A percentile compares a stretch with the other conserved stretches of the same genome.
phyloP scores from a whole-genome alignment of 1,284 basidiomycete species.

The Neonothopanus nambi region DNA sequence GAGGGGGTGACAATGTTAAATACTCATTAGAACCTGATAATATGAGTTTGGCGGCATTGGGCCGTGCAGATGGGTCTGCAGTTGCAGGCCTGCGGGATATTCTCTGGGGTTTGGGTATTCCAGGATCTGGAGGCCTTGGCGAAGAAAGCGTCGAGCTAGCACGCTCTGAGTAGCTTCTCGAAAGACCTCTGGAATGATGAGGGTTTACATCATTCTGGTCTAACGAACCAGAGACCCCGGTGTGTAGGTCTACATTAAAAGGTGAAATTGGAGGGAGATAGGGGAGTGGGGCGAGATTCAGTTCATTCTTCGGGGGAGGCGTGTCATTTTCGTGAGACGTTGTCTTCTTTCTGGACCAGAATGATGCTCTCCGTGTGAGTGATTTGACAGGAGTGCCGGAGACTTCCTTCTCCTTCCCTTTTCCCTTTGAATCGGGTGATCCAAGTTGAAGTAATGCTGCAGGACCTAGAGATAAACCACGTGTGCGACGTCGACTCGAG shows the following conservation, averaged over 20 bases:
- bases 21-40: slow-evolving; percentile 20
- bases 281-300: slow-evolving; percentile 38
- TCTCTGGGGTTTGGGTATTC: slow-evolving; percentile 11
- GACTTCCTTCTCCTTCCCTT: slow-evolving; percentile 39
- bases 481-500: slow-evolving; percentile 26
- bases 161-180: slow-evolving; percentile 53
- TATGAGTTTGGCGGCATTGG: neutral
- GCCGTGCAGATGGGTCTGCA: slow-evolving; percentile 26
- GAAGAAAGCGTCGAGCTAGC: slow-evolving; percentile 20
- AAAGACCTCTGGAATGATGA: slow-evolving; percentile 39
- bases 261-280: slow-evolving; percentile 52
- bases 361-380: slow-evolving; percentile 55
- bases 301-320: slow-evolving; percentile 3
- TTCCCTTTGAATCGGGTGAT: slow-evolving; percentile 42
- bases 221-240: slow-evolving; percentile 26
- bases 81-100: slow-evolving; percentile 32
- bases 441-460: slow-evolving; percentile 38
- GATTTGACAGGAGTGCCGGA: slow-evolving; percentile 32
- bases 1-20: slow-evolving; percentile 20
- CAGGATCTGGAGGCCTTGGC: slow-evolving; percentile 18
- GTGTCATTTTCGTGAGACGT: slow-evolving; percentile 10
- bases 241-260: slow-evolving; percentile 41
- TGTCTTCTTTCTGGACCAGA: slow-evolving; percentile 46
- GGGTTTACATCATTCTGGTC: slow-evolving; percentile 18
- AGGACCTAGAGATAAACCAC: slow-evolving; percentile 46